Conservation (phyloP, 2,329 filamentous ascomycete genomes). For the Curvularia sp. region DNA sequence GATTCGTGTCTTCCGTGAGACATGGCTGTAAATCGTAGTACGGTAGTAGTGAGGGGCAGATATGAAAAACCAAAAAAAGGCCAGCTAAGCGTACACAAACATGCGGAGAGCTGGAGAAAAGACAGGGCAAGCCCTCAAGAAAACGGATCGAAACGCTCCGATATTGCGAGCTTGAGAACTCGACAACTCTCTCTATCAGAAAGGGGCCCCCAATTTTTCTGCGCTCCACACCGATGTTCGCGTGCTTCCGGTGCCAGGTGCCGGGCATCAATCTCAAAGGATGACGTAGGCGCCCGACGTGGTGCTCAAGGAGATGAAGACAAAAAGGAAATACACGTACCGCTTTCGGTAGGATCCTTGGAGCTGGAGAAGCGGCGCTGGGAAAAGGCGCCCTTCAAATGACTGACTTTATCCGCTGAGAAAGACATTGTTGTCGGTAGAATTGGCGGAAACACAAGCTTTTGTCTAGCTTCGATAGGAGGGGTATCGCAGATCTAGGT, state of each 20-base stretch:
- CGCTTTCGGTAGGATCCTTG: slow-evolving; percentile 49
- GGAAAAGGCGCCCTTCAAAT: slow-evolving; percentile 40
- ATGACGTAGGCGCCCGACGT: slow-evolving; percentile 18
- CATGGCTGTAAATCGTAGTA: slow-evolving; percentile 1
- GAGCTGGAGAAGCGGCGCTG: slow-evolving; percentile 47
- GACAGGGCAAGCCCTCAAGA: neutral
- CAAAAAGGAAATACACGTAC: slow-evolving; percentile 33
- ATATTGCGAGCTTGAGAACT: neutral
- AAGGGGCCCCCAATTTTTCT: neutral
- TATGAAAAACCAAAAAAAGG: neutral
- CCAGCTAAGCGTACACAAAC: neutral
- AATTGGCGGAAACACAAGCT: slow-evolving; percentile 17
- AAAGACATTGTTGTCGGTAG: slow-evolving; percentile 42
- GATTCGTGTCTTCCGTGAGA: slow-evolving; percentile 15
- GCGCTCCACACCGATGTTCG: slow-evolving; percentile 4
- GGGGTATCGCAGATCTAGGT: slow-evolving; percentile 11
- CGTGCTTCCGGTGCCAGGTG: slow-evolving; percentile 3
- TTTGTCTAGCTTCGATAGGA: slow-evolving; percentile 21
- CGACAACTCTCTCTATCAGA: neutral
- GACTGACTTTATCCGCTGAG: slow-evolving; percentile 45
- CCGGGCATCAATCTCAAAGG: slow-evolving; percentile 7
- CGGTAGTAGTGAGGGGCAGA: neutral
- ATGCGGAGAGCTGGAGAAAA: neutral
- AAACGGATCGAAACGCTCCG: neutral
- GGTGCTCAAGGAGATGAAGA: neutral